These are phyloP conservation scores for Canariomyces notabilis DNA, from an alignment of 2,329 filamentous ascomycete species.

Conservation along the genomic window DNA sequence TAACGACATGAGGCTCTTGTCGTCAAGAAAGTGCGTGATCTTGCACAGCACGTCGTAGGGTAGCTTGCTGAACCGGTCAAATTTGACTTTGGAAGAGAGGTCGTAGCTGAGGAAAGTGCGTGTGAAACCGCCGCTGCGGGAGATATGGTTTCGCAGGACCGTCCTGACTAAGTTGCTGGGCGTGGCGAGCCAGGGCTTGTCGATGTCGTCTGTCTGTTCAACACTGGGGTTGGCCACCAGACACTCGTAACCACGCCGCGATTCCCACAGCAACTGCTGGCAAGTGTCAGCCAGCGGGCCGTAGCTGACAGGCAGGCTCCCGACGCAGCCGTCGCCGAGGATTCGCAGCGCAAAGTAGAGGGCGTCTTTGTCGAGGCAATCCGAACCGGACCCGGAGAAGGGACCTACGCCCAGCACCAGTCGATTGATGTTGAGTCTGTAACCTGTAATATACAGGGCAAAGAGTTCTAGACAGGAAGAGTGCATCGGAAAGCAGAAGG, in stretches of 20 bases:
- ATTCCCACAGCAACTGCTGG: background rate
- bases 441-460: background rate
- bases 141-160: background rate
- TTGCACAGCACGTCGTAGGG: conserved; percentile 2
- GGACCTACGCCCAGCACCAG: background rate
- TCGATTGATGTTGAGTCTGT: background rate
- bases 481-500: conserved; percentile 1
- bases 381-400: too few species aligned
- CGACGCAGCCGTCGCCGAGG: background rate
- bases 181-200: background rate
- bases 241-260: background rate
- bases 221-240: background rate
- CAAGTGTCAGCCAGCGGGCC: background rate
- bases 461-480: conserved; percentile 3
- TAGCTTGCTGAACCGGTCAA: background rate
- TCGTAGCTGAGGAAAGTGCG: background rate
- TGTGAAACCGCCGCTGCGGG: background rate
- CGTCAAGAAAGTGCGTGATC: background rate
- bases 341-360: background rate
- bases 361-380: conserved; percentile 4
- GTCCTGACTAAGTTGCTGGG: background rate
- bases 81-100: background rate
- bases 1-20: background rate
- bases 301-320: background rate
- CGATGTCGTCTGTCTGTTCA: background rate